Evolutionary conservation across 179 eudicot genomes (phyloP), one percentile per base, ranked within the genome.

Genomic region (Spergularia azorica): DNA sequence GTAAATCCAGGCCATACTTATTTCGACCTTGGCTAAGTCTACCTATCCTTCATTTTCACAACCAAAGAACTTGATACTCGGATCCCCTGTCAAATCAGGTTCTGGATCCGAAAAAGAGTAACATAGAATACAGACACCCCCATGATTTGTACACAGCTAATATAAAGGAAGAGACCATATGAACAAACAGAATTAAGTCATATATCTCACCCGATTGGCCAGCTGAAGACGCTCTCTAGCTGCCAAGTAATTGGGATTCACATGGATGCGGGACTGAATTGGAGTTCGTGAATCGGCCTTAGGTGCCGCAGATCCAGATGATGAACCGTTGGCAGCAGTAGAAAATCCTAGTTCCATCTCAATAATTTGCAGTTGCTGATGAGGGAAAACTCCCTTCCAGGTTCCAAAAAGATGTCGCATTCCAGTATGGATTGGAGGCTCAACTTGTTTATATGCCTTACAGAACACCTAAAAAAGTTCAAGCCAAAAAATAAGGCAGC

Each of bases 361-460:
- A 66, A 96, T 96, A 77, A 84, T 50, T 87, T 94, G 99, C 82
- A 96, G 93, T 48, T 89, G 26, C 78, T 90, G 97, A 76, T 87
- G 84, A 75, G 98, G 99, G 78, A 96, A 96, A 54, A 96, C 98
- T 72, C 92, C 97, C 79, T 88, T 96, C 99, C 99, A 96, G 7
- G 99, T 96, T 79, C 96, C 96, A 89, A 96, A 96, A 62, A 96
- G 94, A 89, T 92, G 99, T 72, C 90, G 87, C 99, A 96, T 93
- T 59, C 89, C 83, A 56, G 86, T 56, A 83, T 94, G 96, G 70
- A 83, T 75, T 66, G 98, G 82, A 79, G 96, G 84, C 72, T 89
- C 96, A 67, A 92, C 99, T 83, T 87, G 97, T 77, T 83, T 88
- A 80, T 93, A 96, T 26, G 96, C 98, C 87, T 90, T 91, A 86